Conservation (phyloP, 1,284 basidiomycete species). For the Somion occarium region DNA sequence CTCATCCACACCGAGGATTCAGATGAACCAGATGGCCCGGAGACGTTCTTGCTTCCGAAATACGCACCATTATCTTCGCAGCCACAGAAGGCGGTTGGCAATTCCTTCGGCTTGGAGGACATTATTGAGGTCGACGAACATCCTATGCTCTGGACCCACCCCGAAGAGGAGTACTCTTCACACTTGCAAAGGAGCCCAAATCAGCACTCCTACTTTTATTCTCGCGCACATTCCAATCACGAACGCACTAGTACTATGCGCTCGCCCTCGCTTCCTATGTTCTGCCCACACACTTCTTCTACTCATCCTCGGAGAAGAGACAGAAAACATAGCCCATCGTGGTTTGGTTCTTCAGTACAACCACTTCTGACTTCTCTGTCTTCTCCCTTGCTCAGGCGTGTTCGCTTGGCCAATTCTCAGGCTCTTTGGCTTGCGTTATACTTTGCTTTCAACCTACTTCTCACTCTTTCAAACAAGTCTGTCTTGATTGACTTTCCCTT, state of each 20-base stretch:
- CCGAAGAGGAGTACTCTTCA: not conserved
- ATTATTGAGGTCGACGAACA: not conserved
- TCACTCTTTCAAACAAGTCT: slow-evolving; percentile 91
- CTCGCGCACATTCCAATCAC: not conserved
- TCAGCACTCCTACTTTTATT: too few relatives aligned
- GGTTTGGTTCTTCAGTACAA: not conserved
- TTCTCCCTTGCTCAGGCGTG: not conserved
- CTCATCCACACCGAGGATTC: not conserved
- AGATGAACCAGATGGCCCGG: not conserved
- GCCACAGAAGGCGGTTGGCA: not conserved
- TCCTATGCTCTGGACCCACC: not conserved
- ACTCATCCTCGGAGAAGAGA: not conserved
- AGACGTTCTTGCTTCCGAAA: not conserved
- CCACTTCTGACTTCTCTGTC: not conserved
- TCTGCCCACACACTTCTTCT: not conserved
- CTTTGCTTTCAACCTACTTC: slow-evolving; percentile 83
- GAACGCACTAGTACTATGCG: too few relatives aligned
- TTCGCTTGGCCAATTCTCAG: slow-evolving; percentile 29
- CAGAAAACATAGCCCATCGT: not conserved
- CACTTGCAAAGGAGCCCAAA: too few relatives aligned
- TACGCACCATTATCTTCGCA: not conserved
- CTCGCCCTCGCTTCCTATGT: not conserved
- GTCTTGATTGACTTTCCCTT: slow-evolving; percentile 88
- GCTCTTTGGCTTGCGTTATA: slow-evolving; percentile 73
- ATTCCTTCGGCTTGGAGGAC: not conserved